Percentiles rank a stretch among this genome's conserved stretches.
phyloP scores from a whole-genome alignment of 106 monocot genomes.

The Allium sativum region DNA sequence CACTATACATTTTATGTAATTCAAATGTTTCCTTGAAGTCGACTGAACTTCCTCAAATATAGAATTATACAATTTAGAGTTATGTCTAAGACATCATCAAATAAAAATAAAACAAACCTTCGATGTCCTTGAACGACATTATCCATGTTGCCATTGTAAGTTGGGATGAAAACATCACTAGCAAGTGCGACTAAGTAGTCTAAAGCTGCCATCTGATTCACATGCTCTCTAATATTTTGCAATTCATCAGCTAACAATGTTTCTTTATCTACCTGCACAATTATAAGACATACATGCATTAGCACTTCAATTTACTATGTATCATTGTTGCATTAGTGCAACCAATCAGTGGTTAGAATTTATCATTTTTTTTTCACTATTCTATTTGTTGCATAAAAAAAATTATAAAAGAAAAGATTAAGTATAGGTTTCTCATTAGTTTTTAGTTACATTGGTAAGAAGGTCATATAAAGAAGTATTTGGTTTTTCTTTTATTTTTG shows the following conservation, averaged over 20 bases:
- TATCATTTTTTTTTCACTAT: too few relatives aligned
- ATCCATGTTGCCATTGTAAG: slow-evolving; percentile 95
- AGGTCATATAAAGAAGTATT: too few relatives aligned
- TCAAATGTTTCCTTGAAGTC: background rate
- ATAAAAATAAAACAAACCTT: slow-evolving; percentile 27
- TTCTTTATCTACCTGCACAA: slow-evolving; percentile 71
- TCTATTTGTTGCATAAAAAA: too few relatives aligned
- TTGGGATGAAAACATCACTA: slow-evolving; percentile 85
- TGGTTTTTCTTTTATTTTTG: too few relatives aligned
- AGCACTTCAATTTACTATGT: too few relatives aligned
- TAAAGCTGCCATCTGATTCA: slow-evolving; percentile 88
- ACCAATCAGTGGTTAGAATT: too few relatives aligned
- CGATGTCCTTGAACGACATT: slow-evolving; percentile 93
- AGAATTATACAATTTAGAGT: background rate
- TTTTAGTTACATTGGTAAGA: too few relatives aligned
- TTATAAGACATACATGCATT: too few relatives aligned
- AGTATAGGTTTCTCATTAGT: too few relatives aligned
- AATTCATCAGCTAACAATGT: slow-evolving; percentile 70
- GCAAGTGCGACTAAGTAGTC: slow-evolving; percentile 82
- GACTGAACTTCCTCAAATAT: background rate
- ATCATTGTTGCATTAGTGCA: too few relatives aligned
- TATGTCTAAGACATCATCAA: background rate
- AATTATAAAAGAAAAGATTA: too few relatives aligned
- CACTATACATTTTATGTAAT: background rate
- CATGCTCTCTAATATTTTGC: slow-evolving; percentile 55